Percentiles rank a stretch among this genome's conserved stretches.
These are phyloP conservation scores for Aspergillus sergii DNA, from an alignment of 2,329 filamentous ascomycete genomes.

Conservation along the genomic window DNA sequence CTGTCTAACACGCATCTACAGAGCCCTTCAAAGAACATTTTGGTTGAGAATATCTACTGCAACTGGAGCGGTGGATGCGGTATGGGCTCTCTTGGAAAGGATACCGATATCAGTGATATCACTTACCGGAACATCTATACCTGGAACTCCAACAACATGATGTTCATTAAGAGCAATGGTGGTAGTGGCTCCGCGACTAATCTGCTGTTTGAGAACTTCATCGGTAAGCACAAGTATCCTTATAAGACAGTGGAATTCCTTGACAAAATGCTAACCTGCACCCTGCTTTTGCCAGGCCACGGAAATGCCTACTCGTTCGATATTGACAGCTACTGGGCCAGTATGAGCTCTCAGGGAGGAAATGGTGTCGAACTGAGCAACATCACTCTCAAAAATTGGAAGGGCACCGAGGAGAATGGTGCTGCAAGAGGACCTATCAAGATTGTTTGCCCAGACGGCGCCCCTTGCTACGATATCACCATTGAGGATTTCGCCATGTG, in stretches of 20 bases:
- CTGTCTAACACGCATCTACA: conserved; percentile 18
- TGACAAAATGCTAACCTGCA: neutral
- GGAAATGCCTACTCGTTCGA: conserved; percentile 61
- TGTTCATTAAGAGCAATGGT: conserved; percentile 64
- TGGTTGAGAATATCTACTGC: conserved; percentile 64
- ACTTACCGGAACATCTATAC: conserved; percentile 61
- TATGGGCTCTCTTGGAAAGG: conserved; percentile 57
- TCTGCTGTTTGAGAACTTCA: conserved; percentile 59
- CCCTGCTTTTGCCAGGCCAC: conserved; percentile 44
- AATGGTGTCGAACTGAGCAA: conserved; percentile 56
- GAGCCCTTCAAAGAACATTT: conserved; percentile 55
- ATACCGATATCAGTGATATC: conserved; percentile 55
- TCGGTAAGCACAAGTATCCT: conserved; percentile 28
- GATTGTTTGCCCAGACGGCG: conserved; percentile 52
- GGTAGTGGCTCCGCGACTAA: conserved; percentile 57
- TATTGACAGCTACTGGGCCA: conserved; percentile 57
- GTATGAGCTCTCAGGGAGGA: conserved; percentile 46
- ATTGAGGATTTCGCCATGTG: conserved; percentile 56
- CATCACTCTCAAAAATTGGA: conserved; percentile 59
- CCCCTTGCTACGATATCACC: conserved; percentile 56
- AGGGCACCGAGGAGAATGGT: conserved; percentile 55
- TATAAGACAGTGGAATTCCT: neutral
- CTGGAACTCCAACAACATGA: conserved; percentile 61
- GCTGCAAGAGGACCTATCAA: conserved; percentile 56
- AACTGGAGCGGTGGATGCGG: conserved; percentile 64